Evolutionary conservation across 441 rosid species (phyloP), one percentile per base, ranked within the genome.

Genomic region (Croton laevigatus): DNA sequence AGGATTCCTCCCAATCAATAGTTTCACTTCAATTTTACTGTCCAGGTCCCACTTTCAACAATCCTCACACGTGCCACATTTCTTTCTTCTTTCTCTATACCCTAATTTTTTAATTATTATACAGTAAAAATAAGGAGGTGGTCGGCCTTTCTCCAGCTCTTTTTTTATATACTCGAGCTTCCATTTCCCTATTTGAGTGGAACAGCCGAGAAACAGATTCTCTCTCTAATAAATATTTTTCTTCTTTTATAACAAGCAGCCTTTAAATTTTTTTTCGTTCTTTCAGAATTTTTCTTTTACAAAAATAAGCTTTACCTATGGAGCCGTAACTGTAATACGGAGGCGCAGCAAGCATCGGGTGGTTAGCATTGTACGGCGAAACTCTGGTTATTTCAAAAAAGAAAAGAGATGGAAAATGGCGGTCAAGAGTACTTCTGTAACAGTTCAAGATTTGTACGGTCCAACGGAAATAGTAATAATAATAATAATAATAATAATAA

Each of bases 351-450:
- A 44, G 36, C 12, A 36, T 12, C 8, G 17, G 22, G 17, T 27
- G 32, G 32, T 27, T 27, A 27, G 32, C 32, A 1, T 27, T 27
- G 60, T 12, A 19, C n/a, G 36, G 13, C 10, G 17, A 52, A 48
- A 65, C 69, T 1, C 51, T 52, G 42, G 48, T 66, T 16, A 53
- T 8, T 8, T 8, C 14, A 2, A 6, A 36, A 19, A 22, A 1
- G 8, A 22, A 5, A 62, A 66, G 51, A 32, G 36, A 86, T 83
- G 86, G 89, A 83, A 72, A 81, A 66, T 69, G 77, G 75, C 71
- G 71, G 84, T 52, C 62, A 65, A 71, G 53, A 61, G 54, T 80
- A 64, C 76, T 62, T 38, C 22, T 34, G 65, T 58, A 40, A 63
- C 68, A 38, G 67, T 46, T 67, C 82, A 4, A 68, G 73, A 68